Conservation (phyloP, 345 rosid species). For the Balakata baccata region DNA sequence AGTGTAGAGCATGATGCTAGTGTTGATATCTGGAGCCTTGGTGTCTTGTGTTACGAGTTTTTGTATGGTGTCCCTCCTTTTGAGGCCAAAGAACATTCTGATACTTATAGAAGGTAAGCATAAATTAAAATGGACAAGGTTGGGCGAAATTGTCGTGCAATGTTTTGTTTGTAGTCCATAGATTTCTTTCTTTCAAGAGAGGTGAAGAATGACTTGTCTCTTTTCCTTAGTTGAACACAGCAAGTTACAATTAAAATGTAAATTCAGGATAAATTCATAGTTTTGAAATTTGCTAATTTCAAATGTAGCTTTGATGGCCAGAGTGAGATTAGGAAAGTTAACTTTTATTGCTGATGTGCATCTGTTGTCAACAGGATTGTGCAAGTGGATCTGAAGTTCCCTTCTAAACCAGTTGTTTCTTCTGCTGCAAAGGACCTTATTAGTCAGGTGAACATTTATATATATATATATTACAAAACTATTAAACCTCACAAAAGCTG, state of each 20-base stretch:
- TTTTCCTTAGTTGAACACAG: background rate
- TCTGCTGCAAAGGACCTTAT: slow-evolving; percentile 85
- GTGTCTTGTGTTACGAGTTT: slow-evolving; percentile 89
- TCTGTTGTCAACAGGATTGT: slow-evolving; percentile 57
- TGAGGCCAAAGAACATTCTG: slow-evolving; percentile 91
- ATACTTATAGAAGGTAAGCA: slow-evolving; percentile 77
- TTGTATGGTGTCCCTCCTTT: slow-evolving; percentile 88
- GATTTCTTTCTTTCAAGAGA: too few species aligned
- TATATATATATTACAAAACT: too few species aligned
- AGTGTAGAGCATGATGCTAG: slow-evolving; percentile 94
- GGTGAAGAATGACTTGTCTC: too few species aligned
- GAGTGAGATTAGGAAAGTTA: too few species aligned
- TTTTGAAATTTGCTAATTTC: background rate
- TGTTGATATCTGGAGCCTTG: slow-evolving; percentile 98
- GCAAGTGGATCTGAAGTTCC: slow-evolving; percentile 95
- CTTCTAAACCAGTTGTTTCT: slow-evolving; percentile 82
- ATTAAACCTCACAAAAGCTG: too few species aligned
- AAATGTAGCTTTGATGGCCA: background rate
- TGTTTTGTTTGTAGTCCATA: too few species aligned
- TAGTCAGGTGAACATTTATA: slow-evolving; percentile 58
- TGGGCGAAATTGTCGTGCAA: too few species aligned
- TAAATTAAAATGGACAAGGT: background rate
- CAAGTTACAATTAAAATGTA: background rate
- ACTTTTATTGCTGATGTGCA: background rate
- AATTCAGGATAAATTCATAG: too few species aligned